Evolutionary conservation across 805 yeast species (phyloP), one percentile per base, ranked within the genome.

Genomic region (Candida succiphila): DNA sequence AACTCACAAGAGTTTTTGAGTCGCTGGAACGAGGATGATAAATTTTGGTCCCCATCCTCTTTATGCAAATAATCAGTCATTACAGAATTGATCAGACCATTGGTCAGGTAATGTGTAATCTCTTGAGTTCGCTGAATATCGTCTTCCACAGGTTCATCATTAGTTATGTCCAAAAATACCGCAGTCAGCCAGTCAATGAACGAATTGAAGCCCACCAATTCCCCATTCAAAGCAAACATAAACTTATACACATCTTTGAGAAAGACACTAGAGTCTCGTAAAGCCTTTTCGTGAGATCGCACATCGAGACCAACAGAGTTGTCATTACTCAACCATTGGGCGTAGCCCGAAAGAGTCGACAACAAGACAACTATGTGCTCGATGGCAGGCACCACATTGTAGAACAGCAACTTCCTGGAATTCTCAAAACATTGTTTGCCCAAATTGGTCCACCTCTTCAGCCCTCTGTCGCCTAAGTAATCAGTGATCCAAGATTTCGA

Each of bases 401-500:
- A 60, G 35, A 70, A 68, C 1, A 73, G 41, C 0, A 60, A 51
- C 35, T 72, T 67, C 34, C 75, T 55, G 1, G 69, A 53, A 29
- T 57, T 56, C 28, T 76, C 79, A 45, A 69, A 78, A 12, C 68
- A 59, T 2, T 62, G 52, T 24, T 62, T 65, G 0, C 81, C 78
- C 14, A 66, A 33, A 33, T 63, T 66, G 3, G 57, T 54, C 70
- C 85, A 70, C 41, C 72, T 61, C 39, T 69, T 72, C 15, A 72
- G 49, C 20, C 83, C 83, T 39, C 81, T 59, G 39, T 78, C 86
- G 0, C 84, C 87, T 23, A 81, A 57, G 31, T 75, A 72, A 42
- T 78, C 77, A 17, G 71, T 64, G 46, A 82, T 57, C 75, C 77
- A 81, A 36, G 72, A 75, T 37, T 64, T 66, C 2, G 73, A 56